Base-by-base conservation (phyloP, 78 protist species). In the Abeoforma whisleri region DNA sequence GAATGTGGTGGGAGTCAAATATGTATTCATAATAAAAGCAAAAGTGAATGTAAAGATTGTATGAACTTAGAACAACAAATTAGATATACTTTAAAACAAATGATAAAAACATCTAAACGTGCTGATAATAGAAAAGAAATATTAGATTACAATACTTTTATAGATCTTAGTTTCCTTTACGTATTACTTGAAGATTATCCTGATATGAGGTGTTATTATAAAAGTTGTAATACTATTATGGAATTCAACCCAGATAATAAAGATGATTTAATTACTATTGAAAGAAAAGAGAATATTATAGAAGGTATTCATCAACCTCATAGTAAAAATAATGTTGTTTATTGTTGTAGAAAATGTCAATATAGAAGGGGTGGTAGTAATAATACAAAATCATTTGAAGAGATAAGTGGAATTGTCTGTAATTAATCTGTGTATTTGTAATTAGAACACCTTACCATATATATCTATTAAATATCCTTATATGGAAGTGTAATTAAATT, bases 1-100 rank as follows among this genome's bases (percentile, higher is more conserved):
- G 76, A 72, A 16, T 72, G 76, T 72, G 76, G 76, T 34, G 76
- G 76, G 12, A 35, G 57, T 35, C 35, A 35, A 37, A 35, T 72
- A 35, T 72, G 76, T 12, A 5, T 12, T 12, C 76, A 72, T 35
- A 72, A 72, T 34, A 72, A 12, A 35, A 2, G 35, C 2, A 72
- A 72, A 35, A 2, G 12, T 34, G 28, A 72, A 37, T 72, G 76
- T 35, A 72, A 12, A 35, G 12, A 37, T 34, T 72, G 76, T 72
- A 19, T 37, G 12, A 12, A 35, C 2, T 12, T 12, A 48, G 62
- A 48, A 19, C 5, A 48, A 48, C 12, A 19, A 48, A 48, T 48
- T 48, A 48, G 12, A 48, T 48, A 19, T 12, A 48, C 62, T 48
- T 48, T 48, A 48, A 48, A 48, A 48, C 5, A 48, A 19, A 48